These are phyloP conservation scores for Tetrapisispora phaffii DNA, from an alignment of 805 yeast genomes.

Conservation along the genomic window DNA sequence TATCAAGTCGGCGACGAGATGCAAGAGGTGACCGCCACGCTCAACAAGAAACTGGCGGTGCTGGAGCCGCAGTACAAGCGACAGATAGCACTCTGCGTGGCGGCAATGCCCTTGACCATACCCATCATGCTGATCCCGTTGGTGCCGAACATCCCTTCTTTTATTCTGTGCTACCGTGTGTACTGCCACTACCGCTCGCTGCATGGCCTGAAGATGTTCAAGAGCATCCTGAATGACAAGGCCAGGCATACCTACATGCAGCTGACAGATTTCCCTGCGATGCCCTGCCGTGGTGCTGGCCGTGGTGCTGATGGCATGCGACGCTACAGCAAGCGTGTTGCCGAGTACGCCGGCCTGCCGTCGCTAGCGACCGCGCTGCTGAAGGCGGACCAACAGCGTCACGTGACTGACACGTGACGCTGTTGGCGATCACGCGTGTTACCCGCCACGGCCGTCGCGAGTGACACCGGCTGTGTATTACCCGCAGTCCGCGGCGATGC, in stretches of 20 bases:
- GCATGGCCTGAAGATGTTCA: slow-evolving; percentile 61
- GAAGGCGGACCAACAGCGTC: no score
- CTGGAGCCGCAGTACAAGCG: slow-evolving; percentile 47
- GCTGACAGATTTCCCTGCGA: background rate
- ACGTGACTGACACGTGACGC: no score
- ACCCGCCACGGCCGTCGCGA: no score
- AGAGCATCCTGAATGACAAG: slow-evolving; percentile 37
- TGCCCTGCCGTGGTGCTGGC: no score
- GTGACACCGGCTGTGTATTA: no score
- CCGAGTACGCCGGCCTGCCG: background rate
- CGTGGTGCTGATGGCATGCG: no score
- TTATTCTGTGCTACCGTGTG: slow-evolving; percentile 68
- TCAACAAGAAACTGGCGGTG: background rate
- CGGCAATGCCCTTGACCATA: slow-evolving; percentile 64
- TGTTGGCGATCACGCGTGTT: no score
- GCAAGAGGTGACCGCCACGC: background rate
- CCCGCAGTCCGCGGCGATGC: no score
- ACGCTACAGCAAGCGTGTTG: background rate
- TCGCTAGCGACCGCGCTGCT: background rate
- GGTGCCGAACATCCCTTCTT: slow-evolving; percentile 88
- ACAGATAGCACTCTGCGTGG: slow-evolving; percentile 41
- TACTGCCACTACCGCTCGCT: slow-evolving; percentile 79
- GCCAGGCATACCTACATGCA: background rate
- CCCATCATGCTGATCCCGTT: slow-evolving; percentile 78
- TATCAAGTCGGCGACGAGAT: background rate